Conservation (phyloP, 116 monocot genomes). For the Dioscorea cayenensis region DNA sequence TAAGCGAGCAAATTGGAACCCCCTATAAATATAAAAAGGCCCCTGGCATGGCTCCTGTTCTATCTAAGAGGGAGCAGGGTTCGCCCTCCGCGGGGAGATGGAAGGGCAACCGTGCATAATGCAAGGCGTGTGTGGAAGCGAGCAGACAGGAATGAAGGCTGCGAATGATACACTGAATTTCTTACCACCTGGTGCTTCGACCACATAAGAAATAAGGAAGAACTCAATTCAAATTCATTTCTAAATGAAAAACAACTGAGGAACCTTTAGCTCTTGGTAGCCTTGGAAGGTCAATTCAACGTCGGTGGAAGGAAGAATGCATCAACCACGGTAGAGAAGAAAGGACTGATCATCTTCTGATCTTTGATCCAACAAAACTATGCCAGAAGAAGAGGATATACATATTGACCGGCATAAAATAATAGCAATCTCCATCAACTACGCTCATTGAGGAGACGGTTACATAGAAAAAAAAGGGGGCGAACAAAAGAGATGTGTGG, state of each 20-base stretch:
- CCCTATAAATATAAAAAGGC: too few relatives aligned
- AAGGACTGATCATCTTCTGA: slow-evolving; percentile 3
- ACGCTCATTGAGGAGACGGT: slow-evolving; percentile 16
- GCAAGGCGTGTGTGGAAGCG: not conserved
- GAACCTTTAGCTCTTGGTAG: too few relatives aligned
- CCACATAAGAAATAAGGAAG: too few relatives aligned
- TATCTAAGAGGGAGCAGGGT: too few relatives aligned
- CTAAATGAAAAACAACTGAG: too few relatives aligned
- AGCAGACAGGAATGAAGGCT: not conserved
- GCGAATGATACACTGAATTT: slow-evolving; percentile 4
- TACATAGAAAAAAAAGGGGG: slow-evolving; percentile 4
- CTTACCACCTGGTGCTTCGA: slow-evolving; percentile 5
- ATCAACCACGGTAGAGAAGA: slow-evolving; percentile 6
- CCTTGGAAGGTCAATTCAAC: too few relatives aligned
- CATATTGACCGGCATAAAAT: slow-evolving; percentile 11
- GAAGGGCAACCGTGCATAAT: not conserved
- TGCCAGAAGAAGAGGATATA: slow-evolving; percentile 11
- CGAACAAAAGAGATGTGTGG: slow-evolving; percentile 9
- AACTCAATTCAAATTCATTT: too few relatives aligned
- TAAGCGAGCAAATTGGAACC: too few relatives aligned
- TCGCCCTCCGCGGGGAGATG: too few relatives aligned
- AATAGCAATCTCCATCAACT: slow-evolving; percentile 16
- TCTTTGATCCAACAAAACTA: slow-evolving; percentile 8
- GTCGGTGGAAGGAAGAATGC: slow-evolving; percentile 4
- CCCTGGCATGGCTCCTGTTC: too few relatives aligned